Evolutionary conservation across 495 filamentous ascomycete species (phyloP), one percentile per base, ranked within the genome.

Genomic region (Venustampulla echinocandica): DNA sequence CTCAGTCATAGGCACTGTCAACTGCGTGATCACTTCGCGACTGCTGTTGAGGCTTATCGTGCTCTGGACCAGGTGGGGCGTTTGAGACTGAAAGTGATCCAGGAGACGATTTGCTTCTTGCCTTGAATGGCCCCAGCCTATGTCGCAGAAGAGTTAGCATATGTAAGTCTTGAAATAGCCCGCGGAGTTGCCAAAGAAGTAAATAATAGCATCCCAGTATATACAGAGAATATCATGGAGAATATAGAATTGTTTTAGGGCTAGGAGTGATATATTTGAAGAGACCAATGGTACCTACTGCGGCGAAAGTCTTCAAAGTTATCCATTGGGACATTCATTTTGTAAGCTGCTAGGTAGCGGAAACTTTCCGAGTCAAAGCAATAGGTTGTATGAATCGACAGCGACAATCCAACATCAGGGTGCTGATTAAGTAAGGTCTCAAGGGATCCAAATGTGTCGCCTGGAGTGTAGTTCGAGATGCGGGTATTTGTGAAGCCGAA

Each of bases 361-460:
- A 72, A 73, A 36, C 61, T 65, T 46, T 70, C 67, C 0, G 67
- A 70, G 44, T 73, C 68, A 22, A 73, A 71, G 37, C 67, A 71
- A 38, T 68, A 73, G 0, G 53, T 56, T 10, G 52, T 66, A 2
- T 61, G n/a, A 0, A 22, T 33, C 0, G 33, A 42, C 1, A 68
- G 59, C 0, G 25, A 19, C 0, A 68, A 27, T 4, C 54, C 38
- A 15, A 67, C 51, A 7, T 61, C 55, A 2, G 17, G 42, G 23
- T 64, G 47, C 10, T 60, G 39, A 10, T 21, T 34, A 4, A 73
- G 54, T 0, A 69, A 47, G 0, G 37, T 21, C 33, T 62, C 46
- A 0, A 73, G 54, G 0, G 67, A 63, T 4, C 43, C 49, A 40
- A 58, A 67, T 0, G 66, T 69, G 40, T 69, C 68, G 0, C 69